Evolutionary conservation across 2,329 filamentous ascomycete species (phyloP).

Genomic region (Alternaria rosae): DNA sequence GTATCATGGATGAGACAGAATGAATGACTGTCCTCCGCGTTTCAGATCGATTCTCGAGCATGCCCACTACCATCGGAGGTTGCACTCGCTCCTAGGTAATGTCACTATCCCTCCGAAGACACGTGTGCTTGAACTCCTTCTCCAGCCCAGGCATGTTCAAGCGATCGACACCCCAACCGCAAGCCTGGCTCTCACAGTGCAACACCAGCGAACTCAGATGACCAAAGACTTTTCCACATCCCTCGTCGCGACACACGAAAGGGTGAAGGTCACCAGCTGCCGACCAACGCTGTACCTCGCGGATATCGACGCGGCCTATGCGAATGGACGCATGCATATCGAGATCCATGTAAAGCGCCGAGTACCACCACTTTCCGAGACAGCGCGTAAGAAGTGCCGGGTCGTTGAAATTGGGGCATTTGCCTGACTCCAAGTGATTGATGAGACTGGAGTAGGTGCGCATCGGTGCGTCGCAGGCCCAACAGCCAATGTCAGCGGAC

Average conservation of each 20-base stretch:
- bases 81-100: background rate
- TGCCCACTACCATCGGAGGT: background rate
- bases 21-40: background rate
- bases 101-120: conserved; percentile 12
- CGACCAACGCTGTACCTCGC: conserved; percentile 33
- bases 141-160: conserved; percentile 34
- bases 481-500: conserved; percentile 30
- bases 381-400: conserved; percentile 40
- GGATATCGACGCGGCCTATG: conserved; percentile 28
- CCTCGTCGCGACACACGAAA: conserved; percentile 37
- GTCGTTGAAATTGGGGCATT: conserved; percentile 73
- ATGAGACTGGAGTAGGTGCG: conserved; percentile 38
- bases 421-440: conserved; percentile 61
- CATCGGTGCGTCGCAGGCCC: conserved; percentile 33
- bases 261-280: conserved; percentile 34
- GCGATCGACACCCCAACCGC: conserved; percentile 35
- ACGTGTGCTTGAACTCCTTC: conserved; percentile 25
- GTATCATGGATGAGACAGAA: background rate
- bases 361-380: conserved; percentile 47
- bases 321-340: conserved; percentile 44
- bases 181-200: conserved; percentile 40
- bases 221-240: conserved; percentile 34
- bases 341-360: conserved; percentile 45
- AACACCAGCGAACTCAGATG: conserved; percentile 36
- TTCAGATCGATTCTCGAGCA: background rate